Evolutionary conservation across 768 basidiomycete genomes (phyloP), one percentile per base, ranked within the genome.

Genomic region (Hortiboletus campestris): DNA sequence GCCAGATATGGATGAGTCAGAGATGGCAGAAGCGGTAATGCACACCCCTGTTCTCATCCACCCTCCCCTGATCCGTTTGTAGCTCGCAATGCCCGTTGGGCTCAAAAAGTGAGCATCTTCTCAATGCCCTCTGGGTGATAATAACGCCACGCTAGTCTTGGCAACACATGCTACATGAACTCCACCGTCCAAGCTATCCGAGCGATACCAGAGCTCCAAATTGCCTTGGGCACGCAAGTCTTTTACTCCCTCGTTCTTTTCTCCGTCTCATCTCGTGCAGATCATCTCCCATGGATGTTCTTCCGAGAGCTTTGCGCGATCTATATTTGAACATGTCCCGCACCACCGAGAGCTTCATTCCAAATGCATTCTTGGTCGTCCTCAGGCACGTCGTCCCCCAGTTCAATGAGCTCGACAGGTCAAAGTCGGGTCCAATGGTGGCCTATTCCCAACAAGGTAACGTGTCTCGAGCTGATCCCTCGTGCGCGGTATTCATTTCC

Each of bases 141-240:
- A 39, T 47, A 53, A 60, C 46, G 4, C 39, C 39, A 22, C 16
- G 16, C 47, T 17, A 84, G 83, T 65, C 75, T 95, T 36, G 94
- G 96, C 35, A 98, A 98, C 68, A 98, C 95, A 0, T 98, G 96
- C 66, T 99, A 99, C 74, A 93, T 98, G 88, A 98, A 96, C 68
- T 85, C 97, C 1, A 93, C 91, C 2, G 77, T 98, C 2, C 97
- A 99, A 75, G 87, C 90, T n/a, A 80, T 99, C 58, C 89, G 93
- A 22, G 85, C 91, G 4, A 88, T 99, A 47, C 94, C 95, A 2
- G 94, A 97, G 63, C 80, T 99, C 6, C 87, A 89, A 65, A 68
- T 78, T 1, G 89, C 91, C 0, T 78, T 98, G 20, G 71, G 71
- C 64, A 72, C 74, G 83, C 88, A 67, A 60, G 82, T 71, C 25